Conservation (phyloP, 805 yeast species). For the Yamadazyma tumulicola region DNA sequence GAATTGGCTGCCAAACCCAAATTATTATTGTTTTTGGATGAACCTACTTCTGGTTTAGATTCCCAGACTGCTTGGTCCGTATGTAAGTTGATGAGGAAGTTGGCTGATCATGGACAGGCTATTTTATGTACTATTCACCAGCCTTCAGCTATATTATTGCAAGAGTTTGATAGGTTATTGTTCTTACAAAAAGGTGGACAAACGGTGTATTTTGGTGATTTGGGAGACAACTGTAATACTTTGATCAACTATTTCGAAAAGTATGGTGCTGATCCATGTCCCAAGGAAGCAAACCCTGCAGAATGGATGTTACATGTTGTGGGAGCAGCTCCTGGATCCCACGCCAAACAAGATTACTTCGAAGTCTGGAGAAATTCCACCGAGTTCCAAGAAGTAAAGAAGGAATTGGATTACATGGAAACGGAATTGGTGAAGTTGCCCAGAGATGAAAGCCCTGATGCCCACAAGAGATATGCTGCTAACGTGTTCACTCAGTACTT, state of each 20-base stretch:
- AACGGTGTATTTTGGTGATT: conserved; percentile 80
- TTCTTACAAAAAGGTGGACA: conserved; percentile 72
- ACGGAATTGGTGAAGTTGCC: conserved; percentile 33
- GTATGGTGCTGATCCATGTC: conserved; percentile 56
- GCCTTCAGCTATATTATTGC: conserved; percentile 76
- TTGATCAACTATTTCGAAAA: conserved; percentile 66
- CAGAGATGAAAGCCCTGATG: conserved; percentile 21
- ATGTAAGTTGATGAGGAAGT: conserved; percentile 37
- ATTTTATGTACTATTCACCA: conserved; percentile 68
- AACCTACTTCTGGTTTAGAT: conserved; percentile 43
- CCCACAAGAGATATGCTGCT: conserved; percentile 29
- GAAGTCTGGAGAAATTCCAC: conserved; percentile 74
- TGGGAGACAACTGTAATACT: conserved; percentile 59
- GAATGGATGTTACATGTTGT: conserved; percentile 91
- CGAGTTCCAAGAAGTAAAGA: conserved; percentile 55
- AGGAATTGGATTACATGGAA: conserved; percentile 65
- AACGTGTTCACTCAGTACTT: conserved; percentile 26
- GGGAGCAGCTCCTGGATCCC: conserved; percentile 81
- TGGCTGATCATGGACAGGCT: conserved; percentile 40
- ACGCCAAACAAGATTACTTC: conserved; percentile 66
- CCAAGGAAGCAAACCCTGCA: conserved; percentile 36
- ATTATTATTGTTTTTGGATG: conserved; percentile 37
- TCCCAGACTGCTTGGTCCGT: conserved; percentile 44
- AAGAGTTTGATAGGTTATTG: conserved; percentile 72
- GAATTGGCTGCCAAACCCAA: conserved; percentile 40